Evolutionary conservation across 176 grass and related monocot genomes (phyloP).

Genomic region (Elymus sibiricus): DNA sequence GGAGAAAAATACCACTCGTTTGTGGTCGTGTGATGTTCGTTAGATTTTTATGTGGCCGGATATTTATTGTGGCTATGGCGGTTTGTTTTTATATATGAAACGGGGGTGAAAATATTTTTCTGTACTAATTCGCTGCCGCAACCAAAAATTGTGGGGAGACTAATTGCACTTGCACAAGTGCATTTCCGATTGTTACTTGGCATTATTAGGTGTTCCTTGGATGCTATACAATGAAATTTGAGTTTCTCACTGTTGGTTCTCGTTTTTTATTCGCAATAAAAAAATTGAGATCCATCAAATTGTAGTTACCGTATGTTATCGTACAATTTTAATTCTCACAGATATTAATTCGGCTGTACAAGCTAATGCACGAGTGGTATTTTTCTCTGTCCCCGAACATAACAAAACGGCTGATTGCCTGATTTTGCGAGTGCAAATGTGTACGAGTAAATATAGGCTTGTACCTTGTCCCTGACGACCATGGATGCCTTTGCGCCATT

Average conservation of each 20-base stretch:
- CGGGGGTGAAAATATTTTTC: too few species aligned
- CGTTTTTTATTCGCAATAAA: too few species aligned
- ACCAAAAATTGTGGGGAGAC: neutral
- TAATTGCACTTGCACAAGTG: neutral
- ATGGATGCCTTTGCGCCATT: constrained; percentile 70
- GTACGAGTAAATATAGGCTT: neutral
- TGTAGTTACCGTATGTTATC: neutral
- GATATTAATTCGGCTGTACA: neutral
- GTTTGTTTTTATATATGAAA: too few species aligned
- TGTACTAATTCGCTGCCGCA: neutral
- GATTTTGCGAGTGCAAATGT: neutral
- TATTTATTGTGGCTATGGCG: too few species aligned
- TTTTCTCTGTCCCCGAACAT: too few species aligned
- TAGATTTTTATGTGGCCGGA: too few species aligned
- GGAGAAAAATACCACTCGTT: too few species aligned
- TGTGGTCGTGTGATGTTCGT: too few species aligned
- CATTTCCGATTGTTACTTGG: neutral
- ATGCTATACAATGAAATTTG: neutral
- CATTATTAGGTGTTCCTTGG: neutral
- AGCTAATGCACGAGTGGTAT: neutral
- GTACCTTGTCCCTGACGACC: constrained; percentile 89
- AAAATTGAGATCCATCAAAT: too few species aligned
- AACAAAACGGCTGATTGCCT: too few species aligned
- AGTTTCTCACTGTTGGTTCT: too few species aligned
- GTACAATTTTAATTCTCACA: neutral